Base-by-base conservation (phyloP, 1,139 yeast species). In the Keqinozyma sinolaborantium region DNA sequence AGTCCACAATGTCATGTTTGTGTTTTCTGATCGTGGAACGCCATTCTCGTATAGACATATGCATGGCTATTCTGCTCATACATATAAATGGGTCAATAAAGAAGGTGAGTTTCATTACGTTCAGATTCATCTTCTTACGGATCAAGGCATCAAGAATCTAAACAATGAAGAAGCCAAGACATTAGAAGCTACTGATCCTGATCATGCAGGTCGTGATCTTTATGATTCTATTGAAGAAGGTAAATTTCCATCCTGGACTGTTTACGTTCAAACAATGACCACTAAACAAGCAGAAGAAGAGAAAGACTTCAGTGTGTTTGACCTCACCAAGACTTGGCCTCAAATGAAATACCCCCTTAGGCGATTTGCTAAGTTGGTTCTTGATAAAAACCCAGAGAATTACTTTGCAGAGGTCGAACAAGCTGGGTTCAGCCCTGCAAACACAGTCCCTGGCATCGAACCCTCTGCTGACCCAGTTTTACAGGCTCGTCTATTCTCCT, bases 381-480 rank as follows among this genome's bases (percentile, higher is more conserved):
- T 80, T 48, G 75, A 80, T 61, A 70, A 72, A 55, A 80, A 79
- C 61, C 82, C 84, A 34, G 56, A 72, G 48, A 80, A 80, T 60
- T 80, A 79, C 61, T 79, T 78, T 60, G 84, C 84, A 39, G 86
- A 80, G 49, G 77, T 78, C 44, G 87, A 80, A 59, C 86, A 79
- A 58, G 80, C 79, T 34, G 86, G 86, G 6, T 80, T 83, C 64
- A 71, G 84, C 30, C 92, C 92, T 34, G 70, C 86, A 20, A 84
- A 83, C 61, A 73, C 84, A 13, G 83, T 83, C 33, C 92, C 92
- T 29, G 83, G 82, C 42, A 75, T 79, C 68, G 84, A 80, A 56
- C 74, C 92, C 29, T 77, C 85, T 27, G 85, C 84, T 40, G 94
- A 83, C 52, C 88, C 90, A 16, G 92, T 83, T 23, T 66, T 83